phyloP scores from a whole-genome alignment of 208 protist species.

The Leishmania tarentolae region DNA sequence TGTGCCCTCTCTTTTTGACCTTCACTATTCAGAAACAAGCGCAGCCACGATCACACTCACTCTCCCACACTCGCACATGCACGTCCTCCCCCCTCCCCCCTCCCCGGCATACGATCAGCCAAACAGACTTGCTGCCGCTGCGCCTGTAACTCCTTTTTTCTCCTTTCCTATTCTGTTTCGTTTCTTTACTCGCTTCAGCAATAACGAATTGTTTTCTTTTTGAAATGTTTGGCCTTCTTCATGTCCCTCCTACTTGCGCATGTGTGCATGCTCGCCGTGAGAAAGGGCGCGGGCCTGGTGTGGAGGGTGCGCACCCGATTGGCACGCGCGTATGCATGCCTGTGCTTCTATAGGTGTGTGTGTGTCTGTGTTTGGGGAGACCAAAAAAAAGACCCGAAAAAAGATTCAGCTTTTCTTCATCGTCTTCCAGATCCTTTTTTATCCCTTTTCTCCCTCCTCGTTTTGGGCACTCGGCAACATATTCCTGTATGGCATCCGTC shows the following conservation, averaged over 20 bases:
- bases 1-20: neutral
- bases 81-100: neutral
- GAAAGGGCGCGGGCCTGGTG: neutral
- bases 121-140: neutral
- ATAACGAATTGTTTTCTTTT: neutral
- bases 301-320: neutral
- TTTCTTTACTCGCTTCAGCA: neutral
- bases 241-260: neutral
- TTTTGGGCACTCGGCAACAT: neutral
- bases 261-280: neutral
- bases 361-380: neutral
- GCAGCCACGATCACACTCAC: neutral
- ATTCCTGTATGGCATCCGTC: neutral
- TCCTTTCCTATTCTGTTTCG: neutral
- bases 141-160: neutral
- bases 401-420: neutral
- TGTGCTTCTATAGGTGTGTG: neutral
- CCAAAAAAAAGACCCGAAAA: neutral
- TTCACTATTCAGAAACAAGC: neutral
- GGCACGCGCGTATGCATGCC: neutral
- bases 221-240: neutral
- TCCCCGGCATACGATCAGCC: neutral
- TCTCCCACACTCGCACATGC: neutral
- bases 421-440: neutral
- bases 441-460: slow-evolving; percentile 6